Base-by-base conservation (phyloP, 2,329 filamentous ascomycete species). In the Diaporthe citri region DNA sequence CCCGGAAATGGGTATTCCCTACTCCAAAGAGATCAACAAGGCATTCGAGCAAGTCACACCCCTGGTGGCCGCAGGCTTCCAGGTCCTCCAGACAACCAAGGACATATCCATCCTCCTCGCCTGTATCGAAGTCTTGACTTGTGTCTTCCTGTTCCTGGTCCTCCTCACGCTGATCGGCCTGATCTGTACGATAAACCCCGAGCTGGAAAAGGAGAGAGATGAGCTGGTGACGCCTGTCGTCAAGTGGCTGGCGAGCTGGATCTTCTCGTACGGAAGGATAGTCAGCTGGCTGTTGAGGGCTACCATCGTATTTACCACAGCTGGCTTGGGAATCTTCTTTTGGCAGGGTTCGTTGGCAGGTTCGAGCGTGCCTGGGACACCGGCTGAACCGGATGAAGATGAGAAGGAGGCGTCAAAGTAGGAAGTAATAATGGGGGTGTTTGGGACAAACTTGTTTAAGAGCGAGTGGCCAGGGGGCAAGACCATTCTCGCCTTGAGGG, bases 91-190 rank as follows among this genome's bases (percentile, higher is more conserved):
- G 22, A 76, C 75, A 25, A 76, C 75, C 48, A 76, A 75, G 62
- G 69, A 76, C 51, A 75, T 76, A 12, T 76, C 75, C n/a, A 75
- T 76, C 51, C 75, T 76, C 9, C 70, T 75, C 25, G 75, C 75
- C 39, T 72, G 57, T 62, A 75, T 76, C 13, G 69, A 76, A 39
- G 75, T 76, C 48, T 31, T 75, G 6, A 76, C 75, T n/a, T 72
- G 69, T 31, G 69, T 73, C 28, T 66, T 73, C 48, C 56, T 76
- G 17, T 46, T 56, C 15, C 48, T 75, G 12, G 72, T 76, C 56
- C 70, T 76, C 28, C 69, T 76, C 34, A 64, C 69, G 8, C 62
- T 76, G 12, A 31, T 75, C 46, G 73, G 75, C 2, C n/a, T 76
- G 10, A 75, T 76, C 31, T 76, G 75, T 28, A 67, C 70, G 12